Percentiles rank a stretch among this genome's conserved stretches.
These are phyloP conservation scores for Hydnomerulius pinastri DNA, from an alignment of 768 basidiomycete genomes.

Conservation along the genomic window DNA sequence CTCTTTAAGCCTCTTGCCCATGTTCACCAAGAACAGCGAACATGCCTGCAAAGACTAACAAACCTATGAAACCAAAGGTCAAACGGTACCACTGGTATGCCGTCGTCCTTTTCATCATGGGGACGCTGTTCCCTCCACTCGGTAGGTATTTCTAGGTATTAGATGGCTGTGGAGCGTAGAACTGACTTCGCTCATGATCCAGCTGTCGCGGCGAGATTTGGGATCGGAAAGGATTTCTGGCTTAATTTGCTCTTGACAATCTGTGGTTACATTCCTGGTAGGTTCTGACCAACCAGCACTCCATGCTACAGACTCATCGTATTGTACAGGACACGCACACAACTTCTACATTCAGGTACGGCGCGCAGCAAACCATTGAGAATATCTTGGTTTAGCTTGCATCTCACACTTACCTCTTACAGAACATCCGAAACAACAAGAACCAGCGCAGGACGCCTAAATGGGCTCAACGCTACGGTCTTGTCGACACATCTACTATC, in stretches of 20 bases:
- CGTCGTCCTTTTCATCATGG: constrained; percentile 80
- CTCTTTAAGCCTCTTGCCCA: not conserved
- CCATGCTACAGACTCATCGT: constrained; percentile 4
- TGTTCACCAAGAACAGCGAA: constrained; percentile 6
- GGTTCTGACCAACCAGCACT: constrained; percentile 11
- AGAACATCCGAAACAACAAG: constrained; percentile 97
- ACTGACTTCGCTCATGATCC: constrained; percentile 10
- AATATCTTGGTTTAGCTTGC: constrained; percentile 5
- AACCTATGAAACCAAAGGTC: constrained; percentile 56
- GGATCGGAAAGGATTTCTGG: constrained; percentile 89
- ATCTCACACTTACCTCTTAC: constrained; percentile 5
- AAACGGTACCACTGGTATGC: constrained; percentile 80
- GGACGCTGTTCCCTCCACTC: constrained; percentile 89
- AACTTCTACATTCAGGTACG: constrained; percentile 89
- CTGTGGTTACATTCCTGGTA: constrained; percentile 88
- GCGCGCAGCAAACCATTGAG: not conserved
- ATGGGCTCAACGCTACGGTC: constrained; percentile 90
- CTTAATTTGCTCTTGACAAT: constrained; percentile 87
- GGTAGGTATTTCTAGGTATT: constrained; percentile 48
- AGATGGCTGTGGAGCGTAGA: not conserved
- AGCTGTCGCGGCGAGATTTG: constrained; percentile 95
- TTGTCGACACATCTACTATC: constrained; percentile 79
- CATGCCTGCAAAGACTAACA: constrained; percentile 46
- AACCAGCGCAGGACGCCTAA: constrained; percentile 91
- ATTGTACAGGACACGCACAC: constrained; percentile 72